Base-by-base conservation (phyloP, 1,139 yeast species). In the Protomyces lactucae-debilis region DNA sequence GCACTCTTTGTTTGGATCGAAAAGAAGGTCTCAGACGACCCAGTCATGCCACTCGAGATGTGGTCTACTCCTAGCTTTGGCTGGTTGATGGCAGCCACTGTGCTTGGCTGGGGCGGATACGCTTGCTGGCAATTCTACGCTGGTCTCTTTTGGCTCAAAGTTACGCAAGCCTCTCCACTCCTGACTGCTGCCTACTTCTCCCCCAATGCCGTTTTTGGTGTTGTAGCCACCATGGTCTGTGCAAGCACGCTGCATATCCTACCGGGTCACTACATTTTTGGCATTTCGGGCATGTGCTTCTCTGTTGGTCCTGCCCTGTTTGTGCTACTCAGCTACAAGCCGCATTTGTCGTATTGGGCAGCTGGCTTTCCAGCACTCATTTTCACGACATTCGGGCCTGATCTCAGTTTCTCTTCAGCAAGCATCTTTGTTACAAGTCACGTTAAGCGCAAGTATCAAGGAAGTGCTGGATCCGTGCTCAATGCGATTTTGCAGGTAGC, bases 371-470 rank as follows among this genome's bases (percentile, higher is more conserved):
- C 82, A 1, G 74, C 83, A 3, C 67, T 76, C 48, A 59, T 83
- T 1, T 69, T 84, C n/a, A 77, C 77, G 36, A 80, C 85, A 0
- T 79, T 81, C 69, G 88, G 86, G 0, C 83, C 85, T 85, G 89
- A 85, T 71, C 79, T 83, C 77, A 82, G 85, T 60, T 85, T 84
- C 72, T 88, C 89, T 0, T 83, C 88, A 0, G 86, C 82, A 1
- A 79, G 83, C 10, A 76, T 85, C 63, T 75, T 84, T 40, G 73
- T 85, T 46, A 77, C 83, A 46, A 76, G 79, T 55, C 74, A 78
- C 18, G 77, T 85, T 28, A 86, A 87, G 0, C 73, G 76, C 55
- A 74, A 79, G 25, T 80, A 82, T 66, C 89, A 85, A 71, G 90
- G 89, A 3, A 78, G 84, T 63, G 87, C 88, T 0, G 89, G 86